Base-by-base conservation (phyloP, 2,329 filamentous ascomycete species). In the Periconia sp. region DNA sequence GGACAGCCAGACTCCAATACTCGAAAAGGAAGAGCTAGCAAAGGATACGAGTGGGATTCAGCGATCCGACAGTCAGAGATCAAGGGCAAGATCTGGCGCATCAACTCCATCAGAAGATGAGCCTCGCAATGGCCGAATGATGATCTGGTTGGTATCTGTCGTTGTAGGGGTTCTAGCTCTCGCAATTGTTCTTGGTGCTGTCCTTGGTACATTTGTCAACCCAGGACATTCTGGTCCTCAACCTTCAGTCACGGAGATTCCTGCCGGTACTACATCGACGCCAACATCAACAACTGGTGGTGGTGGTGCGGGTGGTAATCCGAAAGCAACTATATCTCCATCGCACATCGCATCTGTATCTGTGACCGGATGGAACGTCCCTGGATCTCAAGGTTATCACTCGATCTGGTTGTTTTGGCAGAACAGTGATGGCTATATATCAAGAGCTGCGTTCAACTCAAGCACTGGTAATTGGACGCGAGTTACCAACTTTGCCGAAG, bases 401-500 rank as follows among this genome's bases (percentile, higher is more conserved):
- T 39, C 34, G 15, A 26, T 50, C 5, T 52, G 38, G 41, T 13
- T 54, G 3, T 52, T 57, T 21, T 54, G 39, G 34, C 48, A 54
- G 34, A 42, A 49, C 21, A 44, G 19, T n/a, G 23, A 49, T n/a
- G 40, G 43, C 3, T 54, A 42, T 30, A 22, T 54, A 33, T 48
- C 46, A 19, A 34, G 48, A 6, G 37, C 46, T 12, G 41, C 51
- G 3, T 52, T 50, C 40, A 49, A 54, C 24, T 50, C 51, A 12
- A 52, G 41, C 23, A 52, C 53, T 30, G 48, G 46, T 1, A 54
- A 50, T 18, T 54, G 48, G 54, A 57, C 51, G 15, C 22, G 43
- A 22, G 48, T 52, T 2, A 37, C 43, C 3, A 50, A 50, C 22
- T 57, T 57, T 39, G 45, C 30, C 10, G 30, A 37, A 25, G 48